Conservation (phyloP, 257 asterid species). For the Gardenia jasminoides region DNA sequence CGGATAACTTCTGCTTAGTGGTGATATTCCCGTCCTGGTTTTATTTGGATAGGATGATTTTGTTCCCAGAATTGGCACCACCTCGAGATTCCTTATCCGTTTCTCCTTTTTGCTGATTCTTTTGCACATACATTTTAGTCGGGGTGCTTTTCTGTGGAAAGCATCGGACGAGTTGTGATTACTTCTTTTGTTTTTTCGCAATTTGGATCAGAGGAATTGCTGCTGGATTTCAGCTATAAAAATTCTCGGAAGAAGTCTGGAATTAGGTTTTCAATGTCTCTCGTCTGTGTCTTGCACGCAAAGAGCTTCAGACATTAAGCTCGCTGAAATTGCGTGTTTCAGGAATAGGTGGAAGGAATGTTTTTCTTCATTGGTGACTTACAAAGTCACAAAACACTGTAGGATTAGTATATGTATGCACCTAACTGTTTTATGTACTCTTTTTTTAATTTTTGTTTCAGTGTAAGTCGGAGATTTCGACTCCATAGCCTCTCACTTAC, state of each 20-base stretch:
- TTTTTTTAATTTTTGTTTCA: no score
- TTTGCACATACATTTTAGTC: slow-evolving; percentile 5
- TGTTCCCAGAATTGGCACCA: slow-evolving; percentile 12
- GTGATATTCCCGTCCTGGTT: slow-evolving; percentile 16
- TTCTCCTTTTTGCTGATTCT: slow-evolving; percentile 15
- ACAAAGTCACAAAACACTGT: no score
- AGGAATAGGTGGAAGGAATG: background rate
- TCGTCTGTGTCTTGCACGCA: background rate
- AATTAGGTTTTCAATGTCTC: background rate
- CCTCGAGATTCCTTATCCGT: background rate
- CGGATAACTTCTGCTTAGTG: slow-evolving; percentile 27
- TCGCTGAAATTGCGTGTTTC: background rate
- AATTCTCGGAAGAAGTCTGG: background rate
- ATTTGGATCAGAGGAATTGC: background rate
- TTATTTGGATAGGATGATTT: slow-evolving; percentile 11
- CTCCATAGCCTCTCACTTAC: no score
- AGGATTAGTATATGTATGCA: background rate
- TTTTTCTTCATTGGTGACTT: background rate
- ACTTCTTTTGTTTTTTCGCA: background rate
- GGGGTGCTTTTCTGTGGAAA: background rate
- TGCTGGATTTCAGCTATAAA: slow-evolving; percentile 1
- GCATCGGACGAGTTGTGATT: background rate
- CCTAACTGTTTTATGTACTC: no score
- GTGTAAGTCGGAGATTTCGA: no score
- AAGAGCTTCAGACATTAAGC: background rate